Base-by-base conservation (phyloP, 805 yeast species). In the Jamesozyma rosinii region DNA sequence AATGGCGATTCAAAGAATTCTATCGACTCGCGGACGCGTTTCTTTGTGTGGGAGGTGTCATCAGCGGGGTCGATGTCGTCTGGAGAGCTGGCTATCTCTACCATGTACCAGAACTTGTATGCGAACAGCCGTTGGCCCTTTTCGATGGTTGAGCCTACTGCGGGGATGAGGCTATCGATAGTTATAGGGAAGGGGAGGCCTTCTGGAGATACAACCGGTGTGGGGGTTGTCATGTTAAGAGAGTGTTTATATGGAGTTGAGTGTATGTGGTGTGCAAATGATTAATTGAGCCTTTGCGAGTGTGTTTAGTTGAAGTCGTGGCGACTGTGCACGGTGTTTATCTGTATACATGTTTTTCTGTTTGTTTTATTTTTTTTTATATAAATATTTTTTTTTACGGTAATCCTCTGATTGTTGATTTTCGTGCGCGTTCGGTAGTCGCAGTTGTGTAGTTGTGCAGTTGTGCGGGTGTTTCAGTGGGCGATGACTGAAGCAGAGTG, bases 1-100 rank as follows among this genome's bases (percentile, higher is more conserved):
- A 85, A 70, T 0, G 97, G 97, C 32, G 81, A 72, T 58, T 90
- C 97, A 58, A 79, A 88, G 2, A 83, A 72, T 1, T 87, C 90
- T 11, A 81, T 77, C 22, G 77, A 67, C 53, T 83, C 89, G 24
- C 63, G 49, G 2, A 82, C 35, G 13, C 24, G 5, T 83, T 46
- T 67, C 59, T 46, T 67, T 63, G 43, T 56, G 59, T 10, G 37
- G 38, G 20, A 43, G 41, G 8, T 35, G 2, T 15, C 14, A 9
- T 37, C 35, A 3, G n/a, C 17, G 14, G 33, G n/a, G 5, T 38
- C 50, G 9, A 27, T 33, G 14, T 44, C 44, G 21, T 44, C 49
- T 4, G 38, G 32, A n/a, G 44, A 38, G 8, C 44, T 43, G 11
- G 61, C 57, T 8, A 64, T 57, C 34, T 67, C 71, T 34, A 66